phyloP scores from a whole-genome alignment of 2,329 filamentous ascomycete genomes.

The Claviceps citrina region DNA sequence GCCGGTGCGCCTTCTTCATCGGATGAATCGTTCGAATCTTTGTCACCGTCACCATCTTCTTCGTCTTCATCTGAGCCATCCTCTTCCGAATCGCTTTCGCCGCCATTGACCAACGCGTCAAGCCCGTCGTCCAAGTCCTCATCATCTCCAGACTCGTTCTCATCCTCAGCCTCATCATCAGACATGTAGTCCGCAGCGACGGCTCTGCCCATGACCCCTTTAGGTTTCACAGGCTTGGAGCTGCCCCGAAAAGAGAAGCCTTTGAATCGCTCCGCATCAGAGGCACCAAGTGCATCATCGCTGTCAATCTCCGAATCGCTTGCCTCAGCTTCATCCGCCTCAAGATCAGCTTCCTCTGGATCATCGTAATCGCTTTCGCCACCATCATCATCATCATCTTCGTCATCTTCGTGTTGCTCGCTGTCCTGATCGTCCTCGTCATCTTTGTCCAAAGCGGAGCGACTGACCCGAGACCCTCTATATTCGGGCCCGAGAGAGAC shows the following conservation, averaged over 20 bases:
- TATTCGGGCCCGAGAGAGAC: conserved; percentile 65
- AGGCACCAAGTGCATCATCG: conserved; percentile 61
- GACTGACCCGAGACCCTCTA: conserved; percentile 58
- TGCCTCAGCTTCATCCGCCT: conserved; percentile 32
- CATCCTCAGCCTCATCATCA: conserved; percentile 24
- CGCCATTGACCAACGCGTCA: conserved; percentile 19
- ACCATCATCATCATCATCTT: conserved; percentile 24
- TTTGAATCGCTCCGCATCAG: conserved; percentile 70
- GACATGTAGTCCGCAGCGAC: conserved; percentile 45
- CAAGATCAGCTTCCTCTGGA: conserved; percentile 39
- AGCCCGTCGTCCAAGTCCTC: conserved; percentile 25
- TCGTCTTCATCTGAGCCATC: conserved; percentile 20
- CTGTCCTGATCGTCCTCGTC: conserved; percentile 22
- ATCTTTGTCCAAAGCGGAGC: conserved; percentile 47
- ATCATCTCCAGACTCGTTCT: conserved; percentile 21
- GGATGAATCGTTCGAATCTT: conserved; percentile 18
- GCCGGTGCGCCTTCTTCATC: conserved; percentile 13
- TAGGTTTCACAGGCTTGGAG: conserved; percentile 29
- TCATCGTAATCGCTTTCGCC: conserved; percentile 40
- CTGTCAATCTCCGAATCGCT: conserved; percentile 48
- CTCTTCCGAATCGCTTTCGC: conserved; percentile 19
- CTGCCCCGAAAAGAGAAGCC: conserved; percentile 52
- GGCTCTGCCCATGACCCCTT: conserved; percentile 24
- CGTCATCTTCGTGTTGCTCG: conserved; percentile 20
- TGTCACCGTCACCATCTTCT: conserved; percentile 21